Conservation (phyloP, 108 stramenopile genomes). For the Pelagomonas calceolata region DNA sequence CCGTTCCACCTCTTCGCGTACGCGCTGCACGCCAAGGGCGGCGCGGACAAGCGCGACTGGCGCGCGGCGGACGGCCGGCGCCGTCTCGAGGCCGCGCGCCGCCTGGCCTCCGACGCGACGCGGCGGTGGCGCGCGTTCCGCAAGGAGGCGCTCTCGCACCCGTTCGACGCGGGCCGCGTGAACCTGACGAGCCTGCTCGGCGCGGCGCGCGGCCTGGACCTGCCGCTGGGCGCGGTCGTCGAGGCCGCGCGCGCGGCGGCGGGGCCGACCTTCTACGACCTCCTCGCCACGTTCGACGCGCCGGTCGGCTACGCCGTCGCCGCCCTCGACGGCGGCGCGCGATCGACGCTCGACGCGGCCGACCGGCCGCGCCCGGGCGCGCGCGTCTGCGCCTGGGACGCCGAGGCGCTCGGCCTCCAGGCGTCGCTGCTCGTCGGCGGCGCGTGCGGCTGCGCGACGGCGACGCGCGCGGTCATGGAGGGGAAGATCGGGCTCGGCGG, state of each 20-base stretch:
- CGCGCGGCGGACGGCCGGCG: background rate
- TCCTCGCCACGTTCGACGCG: background rate
- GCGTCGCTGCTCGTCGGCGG: background rate
- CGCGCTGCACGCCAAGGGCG: constrained; percentile 1
- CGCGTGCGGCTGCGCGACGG: background rate
- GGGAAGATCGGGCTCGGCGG: background rate
- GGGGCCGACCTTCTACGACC: background rate
- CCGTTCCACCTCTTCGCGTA: background rate
- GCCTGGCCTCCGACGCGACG: background rate
- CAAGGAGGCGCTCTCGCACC: background rate
- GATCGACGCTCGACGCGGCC: no score
- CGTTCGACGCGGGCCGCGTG: background rate
- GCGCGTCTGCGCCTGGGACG: background rate
- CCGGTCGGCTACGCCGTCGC: background rate
- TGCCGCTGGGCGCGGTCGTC: background rate
- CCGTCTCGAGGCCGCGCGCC: no score
- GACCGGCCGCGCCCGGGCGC: no score
- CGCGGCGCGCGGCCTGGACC: background rate
- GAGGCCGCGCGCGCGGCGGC: background rate
- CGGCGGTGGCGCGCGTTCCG: background rate
- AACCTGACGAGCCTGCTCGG: background rate
- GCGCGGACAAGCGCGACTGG: background rate
- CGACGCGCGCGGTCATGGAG: background rate
- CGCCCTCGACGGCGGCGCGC: no score
- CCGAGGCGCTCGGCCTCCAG: background rate